Evolutionary conservation across 306 rosid genomes (phyloP), one percentile per base, ranked within the genome.

Genomic region (Fragaria iinumae): DNA sequence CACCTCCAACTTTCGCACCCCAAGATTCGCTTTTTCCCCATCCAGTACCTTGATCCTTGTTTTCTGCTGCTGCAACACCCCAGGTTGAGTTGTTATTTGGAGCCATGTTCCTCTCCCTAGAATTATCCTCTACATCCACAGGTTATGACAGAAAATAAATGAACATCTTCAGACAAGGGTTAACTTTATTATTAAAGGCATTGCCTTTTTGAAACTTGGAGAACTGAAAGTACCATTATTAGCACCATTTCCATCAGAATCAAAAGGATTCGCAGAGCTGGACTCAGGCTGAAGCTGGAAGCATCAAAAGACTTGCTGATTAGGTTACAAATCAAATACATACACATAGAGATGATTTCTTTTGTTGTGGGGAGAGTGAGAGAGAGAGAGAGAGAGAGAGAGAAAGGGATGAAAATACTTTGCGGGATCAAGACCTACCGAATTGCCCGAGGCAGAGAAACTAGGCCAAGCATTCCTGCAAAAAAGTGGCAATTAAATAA

Each of bases 381-480:
- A 6, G 59, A 18, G 57, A 52, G 56, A 4, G 17, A 49, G 56
- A 50, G 59, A 20, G 59, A 6, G 59, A 18, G 57, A 52, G 56
- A 4, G 17, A 49, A 17, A 2, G 0, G 36, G 36, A 32, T 32
- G 36, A 48, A 48, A 48, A 13, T 48, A 50, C 20, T 5, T 27
- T 53, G 60, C 3, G 12, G 12, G 60, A 20, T 53, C 60, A 53
- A 55, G 60, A 59, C 36, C 52, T 79, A 90, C 97, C 89, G 72
- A 80, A 57, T 72, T 48, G 80, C 87, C 78, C 4, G 96, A 78
- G 25, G 90, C 80, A n/a, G 93, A 76, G 69, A 50, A 70, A 76
- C 87, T 89, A 70, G 91, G 84, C 97, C 93, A 89, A 14, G 88
- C 67, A 73, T 80, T 87, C 84, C 97, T 91, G 88, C 81, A 83